Evolutionary conservation across 805 yeast species (phyloP).

Genomic region (Ogataea wickerhamii): DNA sequence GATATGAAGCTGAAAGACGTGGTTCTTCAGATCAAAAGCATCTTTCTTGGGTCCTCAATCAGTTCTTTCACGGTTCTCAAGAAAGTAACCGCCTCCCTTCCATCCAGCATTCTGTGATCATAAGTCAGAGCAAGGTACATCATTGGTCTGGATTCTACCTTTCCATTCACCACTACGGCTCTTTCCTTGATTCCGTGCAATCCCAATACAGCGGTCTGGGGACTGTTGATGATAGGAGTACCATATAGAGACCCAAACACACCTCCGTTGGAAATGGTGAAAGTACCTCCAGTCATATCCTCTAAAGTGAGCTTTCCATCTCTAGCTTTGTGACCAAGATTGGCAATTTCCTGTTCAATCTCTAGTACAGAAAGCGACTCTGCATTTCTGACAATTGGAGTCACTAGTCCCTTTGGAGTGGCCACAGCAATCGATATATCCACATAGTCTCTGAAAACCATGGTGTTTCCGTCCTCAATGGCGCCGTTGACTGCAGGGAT

Average conservation of each 20-base stretch:
- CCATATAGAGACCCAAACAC: conserved; percentile 97
- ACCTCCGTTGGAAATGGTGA: conserved; percentile 99
- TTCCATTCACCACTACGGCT: conserved; percentile 94
- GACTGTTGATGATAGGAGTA: conserved; percentile 97
- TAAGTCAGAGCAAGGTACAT: conserved; percentile 98
- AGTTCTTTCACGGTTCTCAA: conserved; percentile 92
- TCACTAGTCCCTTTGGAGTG: conserved; percentile 97
- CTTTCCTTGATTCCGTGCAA: conserved; percentile 97
- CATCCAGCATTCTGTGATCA: conserved; percentile 97
- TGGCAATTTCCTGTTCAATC: conserved; percentile 80
- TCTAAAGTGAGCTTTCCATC: conserved; percentile 94
- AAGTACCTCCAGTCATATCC: conserved; percentile 99
- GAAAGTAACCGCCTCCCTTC: conserved; percentile 98
- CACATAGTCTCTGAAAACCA: conserved; percentile 93
- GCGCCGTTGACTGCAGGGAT: conserved; percentile 94
- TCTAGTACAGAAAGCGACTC: conserved; percentile 86
- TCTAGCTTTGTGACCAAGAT: conserved; percentile 88
- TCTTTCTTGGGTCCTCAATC: conserved; percentile 98
- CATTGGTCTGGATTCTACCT: conserved; percentile 97
- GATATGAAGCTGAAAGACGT: not conserved
- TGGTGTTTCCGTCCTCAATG: conserved; percentile 86
- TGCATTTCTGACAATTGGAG: conserved; percentile 96
- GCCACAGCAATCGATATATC: conserved; percentile 97
- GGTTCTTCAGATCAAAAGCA: conserved; percentile 56
- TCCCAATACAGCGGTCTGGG: conserved; percentile 97